Percentiles rank a stretch among this genome's conserved stretches.
Conservation (phyloP, 2,329 filamentous ascomycete genomes). For the Aspergillus proliferans region DNA sequence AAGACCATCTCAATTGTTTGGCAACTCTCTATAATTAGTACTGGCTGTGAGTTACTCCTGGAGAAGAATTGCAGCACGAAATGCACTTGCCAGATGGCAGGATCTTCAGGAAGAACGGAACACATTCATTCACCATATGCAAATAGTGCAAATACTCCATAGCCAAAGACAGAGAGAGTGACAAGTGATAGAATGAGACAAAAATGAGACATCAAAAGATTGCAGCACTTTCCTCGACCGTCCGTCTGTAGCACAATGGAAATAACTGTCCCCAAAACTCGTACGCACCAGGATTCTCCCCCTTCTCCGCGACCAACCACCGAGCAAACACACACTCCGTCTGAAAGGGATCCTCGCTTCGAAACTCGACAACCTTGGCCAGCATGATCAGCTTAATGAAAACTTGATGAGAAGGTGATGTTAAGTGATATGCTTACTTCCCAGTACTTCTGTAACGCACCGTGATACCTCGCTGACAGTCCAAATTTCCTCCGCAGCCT, state of each 20-base stretch:
- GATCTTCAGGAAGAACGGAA: not conserved
- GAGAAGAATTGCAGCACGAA: not conserved
- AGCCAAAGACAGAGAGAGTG: no score
- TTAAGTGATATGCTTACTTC: constrained; percentile 16
- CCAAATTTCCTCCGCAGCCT: constrained; percentile 20
- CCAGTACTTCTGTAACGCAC: constrained; percentile 22
- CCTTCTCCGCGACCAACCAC: constrained; percentile 24
- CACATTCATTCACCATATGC: not conserved
- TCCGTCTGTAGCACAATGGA: constrained; percentile 27
- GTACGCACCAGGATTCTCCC: constrained; percentile 17
- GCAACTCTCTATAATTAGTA: no score
- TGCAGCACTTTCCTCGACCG: constrained; percentile 21
- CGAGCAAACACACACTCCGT: constrained; percentile 26
- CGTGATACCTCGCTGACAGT: constrained; percentile 18
- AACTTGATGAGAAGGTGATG: not conserved
- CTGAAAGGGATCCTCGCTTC: constrained; percentile 22
- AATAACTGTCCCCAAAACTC: constrained; percentile 28
- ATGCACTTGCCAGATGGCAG: not conserved
- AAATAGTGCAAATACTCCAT: not conserved
- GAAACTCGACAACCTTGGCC: constrained; percentile 22
- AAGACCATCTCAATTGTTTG: no score
- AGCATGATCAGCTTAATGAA: not conserved
- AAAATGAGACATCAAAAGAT: constrained; percentile 13
- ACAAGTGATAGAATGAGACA: not conserved
- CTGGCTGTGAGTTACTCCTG: not conserved